Conservation (phyloP, 345 rosid species). For the Lagerstroemia speciosa region DNA sequence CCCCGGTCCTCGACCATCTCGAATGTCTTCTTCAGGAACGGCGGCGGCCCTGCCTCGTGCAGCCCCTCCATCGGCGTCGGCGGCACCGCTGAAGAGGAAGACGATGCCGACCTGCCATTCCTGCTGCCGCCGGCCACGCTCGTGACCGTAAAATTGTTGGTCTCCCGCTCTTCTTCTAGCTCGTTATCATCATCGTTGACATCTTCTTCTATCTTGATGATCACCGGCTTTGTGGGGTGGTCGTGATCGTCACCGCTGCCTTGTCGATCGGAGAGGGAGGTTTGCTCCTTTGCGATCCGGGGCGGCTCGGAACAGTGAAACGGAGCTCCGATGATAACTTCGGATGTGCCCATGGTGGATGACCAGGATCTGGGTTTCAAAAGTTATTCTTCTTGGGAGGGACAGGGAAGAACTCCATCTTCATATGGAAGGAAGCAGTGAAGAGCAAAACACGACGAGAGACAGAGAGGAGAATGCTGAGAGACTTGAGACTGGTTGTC, state of each 20-base stretch:
- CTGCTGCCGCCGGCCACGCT: conserved; percentile 7
- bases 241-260: neutral
- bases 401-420: no score
- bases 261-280: no score
- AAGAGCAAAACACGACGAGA: neutral
- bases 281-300: neutral
- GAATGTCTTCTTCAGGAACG: conserved; percentile 45
- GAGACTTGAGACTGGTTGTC: no score
- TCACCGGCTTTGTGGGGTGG: neutral
- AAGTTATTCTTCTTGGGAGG: neutral
- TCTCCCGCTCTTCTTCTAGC: neutral
- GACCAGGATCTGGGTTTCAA: neutral
- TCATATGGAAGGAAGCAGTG: neutral
- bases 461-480: neutral
- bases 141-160: neutral
- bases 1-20: conserved; percentile 49
- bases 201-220: conserved; percentile 5
- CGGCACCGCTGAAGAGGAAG: conserved; percentile 20
- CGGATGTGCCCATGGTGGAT: neutral
- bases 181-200: conserved; percentile 1
- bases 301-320: neutral
- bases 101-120: conserved; percentile 6
- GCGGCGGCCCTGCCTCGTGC: conserved; percentile 48
- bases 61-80: conserved; percentile 51
- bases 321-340: neutral